Base-by-base conservation (phyloP, 345 rosid genomes). In the Camelina laxa region DNA sequence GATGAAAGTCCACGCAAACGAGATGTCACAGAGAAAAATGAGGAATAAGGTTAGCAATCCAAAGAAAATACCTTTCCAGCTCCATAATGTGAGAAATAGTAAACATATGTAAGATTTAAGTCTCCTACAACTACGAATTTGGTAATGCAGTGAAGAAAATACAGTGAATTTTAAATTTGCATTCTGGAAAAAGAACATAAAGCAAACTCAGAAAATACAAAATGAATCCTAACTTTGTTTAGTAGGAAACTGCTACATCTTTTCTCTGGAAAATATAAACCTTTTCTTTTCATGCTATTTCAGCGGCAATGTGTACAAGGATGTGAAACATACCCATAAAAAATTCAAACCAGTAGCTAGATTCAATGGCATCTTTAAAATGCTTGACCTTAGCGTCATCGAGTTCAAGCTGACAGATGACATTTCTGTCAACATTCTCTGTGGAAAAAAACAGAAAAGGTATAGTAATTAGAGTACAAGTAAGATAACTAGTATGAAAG, bases 261-360 rank as follows among this genome's bases (percentile, higher is more conserved):
- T 38, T 39, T 68, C 20, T 58, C 20, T 31, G 16, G 41, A 67
- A 38, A 21, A 31, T 12, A 16, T 8, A 35, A 7, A 53, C 9
- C 12, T 10, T 1, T 48, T 4, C n/a, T 15, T 21, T 64, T n/a
- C 60, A 42, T 48, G 67, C 59, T 35, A 69, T 19, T 51, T 53
- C 50, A 60, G 31, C 12, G 12, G 55, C 5, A 49, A 50, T n/a
- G 33, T 59, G 69, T 53, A 53, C 42, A 54, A 45, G 24, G 35
- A 24, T 31, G 48, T 19, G 74, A 64, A 31, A 65, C 78, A 76
- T 80, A 80, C 82, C 82, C 86, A 92, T 83, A 76, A 92, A 92
- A 77, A 92, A 92, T 76, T 92, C 98, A 70, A 92, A 89, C 98
- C 95, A 90, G 76, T 92, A 92, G 71, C 80, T 92, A 73, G 86